A percentile compares a stretch with the other conserved stretches of the same genome.
phyloP scores from a whole-genome alignment of 2,329 filamentous ascomycete species.

The Xylaria multiplex region DNA sequence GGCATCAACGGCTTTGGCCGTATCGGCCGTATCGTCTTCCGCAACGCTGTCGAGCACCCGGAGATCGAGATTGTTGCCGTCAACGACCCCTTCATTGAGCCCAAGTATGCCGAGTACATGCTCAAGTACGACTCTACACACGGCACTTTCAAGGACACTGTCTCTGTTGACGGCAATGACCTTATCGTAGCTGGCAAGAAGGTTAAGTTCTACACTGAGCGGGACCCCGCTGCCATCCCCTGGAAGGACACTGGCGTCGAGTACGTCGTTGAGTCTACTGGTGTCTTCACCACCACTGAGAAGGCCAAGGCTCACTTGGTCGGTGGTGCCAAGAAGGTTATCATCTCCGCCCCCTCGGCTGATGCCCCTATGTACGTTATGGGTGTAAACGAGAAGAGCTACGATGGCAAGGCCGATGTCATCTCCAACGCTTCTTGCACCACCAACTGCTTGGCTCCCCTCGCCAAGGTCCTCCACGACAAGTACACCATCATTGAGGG shows the following conservation, averaged over 20 bases:
- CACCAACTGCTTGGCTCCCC: slow-evolving; percentile 99
- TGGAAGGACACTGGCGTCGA: slow-evolving; percentile 88
- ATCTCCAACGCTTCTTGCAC: slow-evolving; percentile 99
- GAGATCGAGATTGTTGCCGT: slow-evolving; percentile 94
- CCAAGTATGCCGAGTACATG: slow-evolving; percentile 98
- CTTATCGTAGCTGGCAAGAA: slow-evolving; percentile 94
- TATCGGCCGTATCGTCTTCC: slow-evolving; percentile 99
- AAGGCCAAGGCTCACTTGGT: slow-evolving; percentile 95
- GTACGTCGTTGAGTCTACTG: slow-evolving; percentile 97
- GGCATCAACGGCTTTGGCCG: slow-evolving; percentile 99
- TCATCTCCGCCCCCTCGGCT: slow-evolving; percentile 90
- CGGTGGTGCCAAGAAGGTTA: slow-evolving; percentile 97
- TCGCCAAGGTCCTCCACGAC: slow-evolving; percentile 99
- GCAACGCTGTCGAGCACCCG: slow-evolving; percentile 91
- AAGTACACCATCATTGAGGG: slow-evolving; percentile 98
- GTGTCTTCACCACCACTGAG: slow-evolving; percentile 98
- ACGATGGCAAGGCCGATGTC: slow-evolving; percentile 89
- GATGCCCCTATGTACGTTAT: slow-evolving; percentile 99
- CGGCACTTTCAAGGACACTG: slow-evolving; percentile 93
- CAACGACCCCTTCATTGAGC: slow-evolving; percentile 99
- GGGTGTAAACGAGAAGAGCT: slow-evolving; percentile 96
- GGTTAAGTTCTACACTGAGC: slow-evolving; percentile 93
- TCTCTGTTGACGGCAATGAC: slow-evolving; percentile 75
- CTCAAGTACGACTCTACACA: slow-evolving; percentile 99
- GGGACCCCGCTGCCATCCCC: slow-evolving; percentile 88